These are phyloP conservation scores for Fusarium concolor DNA, from an alignment of 2,329 filamentous ascomycete species.

Conservation along the genomic window DNA sequence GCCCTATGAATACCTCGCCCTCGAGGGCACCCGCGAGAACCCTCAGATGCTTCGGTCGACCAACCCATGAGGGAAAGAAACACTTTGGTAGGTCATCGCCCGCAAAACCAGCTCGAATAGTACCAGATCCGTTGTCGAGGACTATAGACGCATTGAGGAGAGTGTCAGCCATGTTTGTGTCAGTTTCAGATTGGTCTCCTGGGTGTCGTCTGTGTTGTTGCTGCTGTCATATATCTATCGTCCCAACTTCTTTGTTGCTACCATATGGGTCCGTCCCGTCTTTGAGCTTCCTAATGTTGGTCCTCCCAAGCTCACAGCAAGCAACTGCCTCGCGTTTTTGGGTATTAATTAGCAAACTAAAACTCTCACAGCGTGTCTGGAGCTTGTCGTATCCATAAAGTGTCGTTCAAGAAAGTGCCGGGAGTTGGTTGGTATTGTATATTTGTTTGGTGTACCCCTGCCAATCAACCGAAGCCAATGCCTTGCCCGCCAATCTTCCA, in stretches of 20 bases:
- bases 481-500: constrained; percentile 43
- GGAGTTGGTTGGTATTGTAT: constrained; percentile 36
- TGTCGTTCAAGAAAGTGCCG: constrained; percentile 16
- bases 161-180: constrained; percentile 63
- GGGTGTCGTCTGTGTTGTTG: constrained; percentile 18
- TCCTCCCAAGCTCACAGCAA: constrained; percentile 36
- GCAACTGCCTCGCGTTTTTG: constrained; percentile 18
- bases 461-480: constrained; percentile 24
- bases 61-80: constrained; percentile 97
- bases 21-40: constrained; percentile 97
- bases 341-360: constrained; percentile 13
- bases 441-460: constrained; percentile 41
- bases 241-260: constrained; percentile 35
- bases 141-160: constrained; percentile 98
- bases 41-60: constrained; percentile 92
- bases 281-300: constrained; percentile 35
- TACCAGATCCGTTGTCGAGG: constrained; percentile 98
- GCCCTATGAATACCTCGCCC: constrained; percentile 96
- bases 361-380: constrained; percentile 6
- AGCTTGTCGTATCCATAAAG: constrained; percentile 42
- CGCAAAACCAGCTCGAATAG: constrained; percentile 95
- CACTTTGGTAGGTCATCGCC: constrained; percentile 96
- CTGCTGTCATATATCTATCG: constrained; percentile 31
- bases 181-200: constrained; percentile 7
- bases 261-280: constrained; percentile 31